phyloP scores from a whole-genome alignment of 176 grass and related monocot species.

The Rhynchospora pubera region DNA sequence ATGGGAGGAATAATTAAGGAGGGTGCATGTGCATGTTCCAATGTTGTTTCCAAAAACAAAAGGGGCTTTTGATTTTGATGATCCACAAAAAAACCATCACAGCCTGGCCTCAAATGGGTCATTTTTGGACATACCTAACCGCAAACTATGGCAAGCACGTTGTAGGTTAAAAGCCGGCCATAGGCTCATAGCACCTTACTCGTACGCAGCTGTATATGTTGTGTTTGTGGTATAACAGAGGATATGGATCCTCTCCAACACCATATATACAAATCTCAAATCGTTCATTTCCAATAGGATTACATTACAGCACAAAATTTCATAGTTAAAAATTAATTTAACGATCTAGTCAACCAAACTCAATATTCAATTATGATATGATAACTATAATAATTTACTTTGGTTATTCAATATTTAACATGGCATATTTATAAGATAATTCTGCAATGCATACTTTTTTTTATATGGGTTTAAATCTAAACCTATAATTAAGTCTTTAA shows the following conservation, averaged over 20 bases:
- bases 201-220: not conserved
- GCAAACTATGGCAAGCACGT: not conserved
- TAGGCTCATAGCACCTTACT: not conserved
- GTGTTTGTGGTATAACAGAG: not conserved
- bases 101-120: slow-evolving; percentile 5
- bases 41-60: not conserved
- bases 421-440: no score
- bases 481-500: no score
- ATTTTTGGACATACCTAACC: slow-evolving; percentile 1
- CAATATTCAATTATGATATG: not conserved
- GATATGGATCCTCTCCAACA: not conserved
- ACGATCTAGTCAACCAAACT: not conserved
- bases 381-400: not conserved
- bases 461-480: no score
- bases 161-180: not conserved
- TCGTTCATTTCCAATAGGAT: not conserved
- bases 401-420: not conserved
- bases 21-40: not conserved
- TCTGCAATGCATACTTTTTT: no score
- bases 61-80: not conserved
- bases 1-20: not conserved
- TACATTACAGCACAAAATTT: not conserved
- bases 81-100: not conserved
- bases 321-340: not conserved
- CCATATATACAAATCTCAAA: not conserved